Evolutionary conservation across 176 grass and related monocot genomes (phyloP).

Genomic region (Bothriochloa decipiens): DNA sequence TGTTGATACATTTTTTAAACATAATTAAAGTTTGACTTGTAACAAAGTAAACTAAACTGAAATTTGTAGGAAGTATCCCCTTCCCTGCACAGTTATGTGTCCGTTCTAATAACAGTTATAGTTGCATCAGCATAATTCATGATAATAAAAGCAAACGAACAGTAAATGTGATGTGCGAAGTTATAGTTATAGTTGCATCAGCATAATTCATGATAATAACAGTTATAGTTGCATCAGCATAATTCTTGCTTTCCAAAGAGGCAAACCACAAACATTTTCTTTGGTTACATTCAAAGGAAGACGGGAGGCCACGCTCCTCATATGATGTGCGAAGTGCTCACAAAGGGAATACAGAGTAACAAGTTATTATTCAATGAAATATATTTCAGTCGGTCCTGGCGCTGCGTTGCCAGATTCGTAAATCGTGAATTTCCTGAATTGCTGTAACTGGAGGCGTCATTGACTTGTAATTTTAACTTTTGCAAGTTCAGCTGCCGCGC

Average conservation of each 20-base stretch:
- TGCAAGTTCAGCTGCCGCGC: constrained; percentile 74
- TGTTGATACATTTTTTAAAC: not conserved
- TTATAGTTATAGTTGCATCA: not conserved
- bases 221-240: too few relatives aligned
- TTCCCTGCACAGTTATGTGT: not conserved
- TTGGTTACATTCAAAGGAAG: not conserved
- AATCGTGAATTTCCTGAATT: not conserved
- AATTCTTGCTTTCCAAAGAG: constrained; percentile 18
- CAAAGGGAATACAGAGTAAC: constrained; percentile 14
- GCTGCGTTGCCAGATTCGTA: not conserved
- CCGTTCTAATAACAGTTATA: not conserved
- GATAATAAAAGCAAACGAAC: too few relatives aligned
- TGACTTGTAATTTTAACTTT: constrained; percentile 62
- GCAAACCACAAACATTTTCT: constrained; percentile 8
- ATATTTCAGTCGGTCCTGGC: not conserved
- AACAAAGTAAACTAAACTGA: not conserved
- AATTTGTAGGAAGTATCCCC: not conserved
- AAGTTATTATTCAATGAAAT: constrained; percentile 1
- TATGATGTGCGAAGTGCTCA: not conserved
- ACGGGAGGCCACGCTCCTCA: not conserved
- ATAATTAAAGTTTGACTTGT: not conserved
- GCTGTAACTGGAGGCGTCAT: constrained; percentile 1
- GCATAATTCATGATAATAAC: not conserved
- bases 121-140: too few relatives aligned
- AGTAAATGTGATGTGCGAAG: too few relatives aligned